phyloP scores from a whole-genome alignment of 1,284 basidiomycete species.

The Psilocybe mexicana region DNA sequence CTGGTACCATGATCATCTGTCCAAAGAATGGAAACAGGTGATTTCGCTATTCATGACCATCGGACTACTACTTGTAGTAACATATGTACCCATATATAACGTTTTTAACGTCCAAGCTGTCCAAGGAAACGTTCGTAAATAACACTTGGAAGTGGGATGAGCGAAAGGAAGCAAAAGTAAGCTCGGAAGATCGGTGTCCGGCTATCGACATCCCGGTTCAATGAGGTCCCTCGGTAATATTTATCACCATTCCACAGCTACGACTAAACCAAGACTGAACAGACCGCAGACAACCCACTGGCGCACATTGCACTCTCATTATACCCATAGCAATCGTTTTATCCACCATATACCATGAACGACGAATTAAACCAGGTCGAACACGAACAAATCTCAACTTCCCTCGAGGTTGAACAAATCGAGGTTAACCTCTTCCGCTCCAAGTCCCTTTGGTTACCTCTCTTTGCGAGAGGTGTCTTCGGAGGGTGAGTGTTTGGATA shows the following conservation, averaged over 20 bases:
- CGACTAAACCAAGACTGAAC: not conserved
- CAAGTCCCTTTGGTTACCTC: slow-evolving; percentile 69
- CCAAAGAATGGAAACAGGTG: too few species aligned
- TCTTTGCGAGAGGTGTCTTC: slow-evolving; percentile 76
- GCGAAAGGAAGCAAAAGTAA: too few species aligned
- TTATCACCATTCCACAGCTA: not conserved
- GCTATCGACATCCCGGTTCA: too few species aligned
- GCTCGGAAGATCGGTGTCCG: too few species aligned
- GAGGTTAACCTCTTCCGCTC: slow-evolving; percentile 77
- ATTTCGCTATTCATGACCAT: too few species aligned
- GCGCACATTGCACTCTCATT: not conserved
- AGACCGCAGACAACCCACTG: not conserved
- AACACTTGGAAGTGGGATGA: too few species aligned
- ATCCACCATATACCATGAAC: slow-evolving; percentile 15
- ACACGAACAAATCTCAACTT: slow-evolving; percentile 64
- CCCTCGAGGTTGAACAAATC: slow-evolving; percentile 78
- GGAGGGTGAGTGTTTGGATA: slow-evolving; percentile 57
- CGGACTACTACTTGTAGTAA: too few species aligned
- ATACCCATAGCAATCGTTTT: not conserved
- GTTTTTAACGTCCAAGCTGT: too few species aligned
- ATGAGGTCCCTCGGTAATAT: too few species aligned
- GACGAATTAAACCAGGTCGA: slow-evolving; percentile 45
- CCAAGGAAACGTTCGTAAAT: too few species aligned
- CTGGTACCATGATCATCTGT: too few species aligned
- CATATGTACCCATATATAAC: too few species aligned